Evolutionary conservation across 2,329 filamentous ascomycete genomes (phyloP), one percentile per base, ranked within the genome.

Genomic region (Pseudogymnoascus sp.): DNA sequence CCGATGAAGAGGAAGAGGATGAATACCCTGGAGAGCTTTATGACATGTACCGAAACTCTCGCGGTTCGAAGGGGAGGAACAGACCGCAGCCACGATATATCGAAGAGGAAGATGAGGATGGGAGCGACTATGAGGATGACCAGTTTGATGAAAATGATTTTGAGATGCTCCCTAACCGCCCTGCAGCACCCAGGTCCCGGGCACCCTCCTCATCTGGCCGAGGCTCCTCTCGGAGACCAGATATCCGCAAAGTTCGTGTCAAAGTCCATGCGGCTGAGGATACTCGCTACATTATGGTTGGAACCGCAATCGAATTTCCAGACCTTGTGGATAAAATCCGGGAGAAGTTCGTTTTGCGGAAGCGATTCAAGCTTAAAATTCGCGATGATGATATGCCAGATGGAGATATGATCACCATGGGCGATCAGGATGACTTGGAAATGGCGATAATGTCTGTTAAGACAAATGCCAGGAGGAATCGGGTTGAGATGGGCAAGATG

Each of bases 361-460:
- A 88, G 67, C 85, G 85, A 64, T 93, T 97, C 79, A 96, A 93
- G 81, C 88, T 97, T 77, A 95, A 95, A 80, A 85, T 93, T 70
- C 85, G 84, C 72, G 92, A 96, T 68, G 95, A 98, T 70, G 89
- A 91, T 69, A 76, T 80, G 66, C 83, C 84, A 0, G 82, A 88
- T 63, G 90, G 89, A 2, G 93, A 98, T 73, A 93, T 97, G 90
- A 96, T 99, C 73, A 97, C 93, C 34, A 89, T 99, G 85, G 92
- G 90, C 31, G 95, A 99, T 75, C 91, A 97, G 76, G 95, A 99
- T 72, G 95, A 99, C 78, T 78, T 97, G 67, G 93, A 98, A 61
- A 90, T 97, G 86, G 87, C 91, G 28, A 82, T 98, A 63, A 83
- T 85, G 75, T 83, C 80, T 57, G 87, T 88, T 6, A 90, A 86